A percentile compares a stretch with the other conserved stretches of the same genome.
Evolutionary conservation across 192 early-diverging fungal species (phyloP).

Genomic region (Rhizoclosmatium sp.): DNA sequence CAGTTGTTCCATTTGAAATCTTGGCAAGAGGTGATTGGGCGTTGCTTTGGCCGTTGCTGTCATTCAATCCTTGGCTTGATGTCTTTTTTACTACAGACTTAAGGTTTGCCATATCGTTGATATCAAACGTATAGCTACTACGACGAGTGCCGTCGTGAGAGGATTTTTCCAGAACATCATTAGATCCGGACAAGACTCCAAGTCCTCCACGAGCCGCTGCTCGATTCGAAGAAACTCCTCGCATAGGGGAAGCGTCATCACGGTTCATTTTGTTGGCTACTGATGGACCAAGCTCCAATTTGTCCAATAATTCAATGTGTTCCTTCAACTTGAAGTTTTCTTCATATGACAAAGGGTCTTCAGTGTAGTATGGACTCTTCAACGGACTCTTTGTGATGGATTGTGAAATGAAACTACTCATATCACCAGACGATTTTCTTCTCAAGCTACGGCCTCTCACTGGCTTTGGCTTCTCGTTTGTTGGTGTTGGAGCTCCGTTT

Average conservation of each 20-base stretch:
- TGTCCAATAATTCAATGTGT: constrained; percentile 33
- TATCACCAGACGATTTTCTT: constrained; percentile 35
- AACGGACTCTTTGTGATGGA: constrained; percentile 37
- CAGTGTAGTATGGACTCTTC: constrained; percentile 44
- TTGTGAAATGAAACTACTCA: constrained; percentile 1
- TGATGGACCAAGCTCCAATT: constrained; percentile 39
- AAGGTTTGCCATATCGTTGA: constrained; percentile 20
- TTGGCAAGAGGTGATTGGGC: background rate
- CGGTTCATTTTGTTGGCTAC: background rate
- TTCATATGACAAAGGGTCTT: constrained; percentile 32
- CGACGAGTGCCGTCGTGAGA: background rate
- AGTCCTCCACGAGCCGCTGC: constrained; percentile 9
- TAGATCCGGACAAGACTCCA: constrained; percentile 10
- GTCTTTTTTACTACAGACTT: background rate
- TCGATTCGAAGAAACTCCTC: constrained; percentile 20
- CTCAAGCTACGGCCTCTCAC: constrained; percentile 35
- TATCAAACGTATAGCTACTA: constrained; percentile 34
- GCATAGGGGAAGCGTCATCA: constrained; percentile 10
- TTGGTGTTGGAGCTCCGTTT: background rate
- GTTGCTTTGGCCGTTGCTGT: background rate
- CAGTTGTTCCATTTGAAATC: background rate
- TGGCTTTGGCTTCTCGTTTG: background rate
- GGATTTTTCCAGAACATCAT: constrained; percentile 1
- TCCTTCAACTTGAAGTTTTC: constrained; percentile 33
- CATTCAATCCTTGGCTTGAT: background rate